These are phyloP conservation scores for Wallacemonas sp. DNA, from an alignment of 208 protist species.

Conservation along the genomic window DNA sequence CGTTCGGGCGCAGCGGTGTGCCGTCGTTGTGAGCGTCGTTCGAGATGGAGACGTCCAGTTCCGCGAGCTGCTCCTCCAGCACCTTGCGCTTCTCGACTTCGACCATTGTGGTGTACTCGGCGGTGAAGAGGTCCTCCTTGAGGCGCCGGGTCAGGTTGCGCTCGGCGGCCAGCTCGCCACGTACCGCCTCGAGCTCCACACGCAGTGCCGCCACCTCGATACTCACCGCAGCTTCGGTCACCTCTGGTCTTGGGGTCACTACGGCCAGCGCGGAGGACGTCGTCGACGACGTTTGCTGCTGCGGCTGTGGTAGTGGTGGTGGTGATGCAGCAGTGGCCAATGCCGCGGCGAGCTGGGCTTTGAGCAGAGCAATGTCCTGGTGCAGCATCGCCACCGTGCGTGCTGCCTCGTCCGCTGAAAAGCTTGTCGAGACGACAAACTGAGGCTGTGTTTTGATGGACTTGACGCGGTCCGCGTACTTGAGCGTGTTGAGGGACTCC, in stretches of 20 bases:
- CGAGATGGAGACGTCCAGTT: constrained; percentile 34
- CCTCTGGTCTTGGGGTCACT: background rate
- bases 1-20: constrained; percentile 23
- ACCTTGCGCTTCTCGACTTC: constrained; percentile 75
- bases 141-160: constrained; percentile 58
- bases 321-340: background rate
- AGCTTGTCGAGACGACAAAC: constrained; percentile 34
- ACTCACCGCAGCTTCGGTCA: background rate
- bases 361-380: constrained; percentile 57
- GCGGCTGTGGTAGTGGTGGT: constrained; percentile 1
- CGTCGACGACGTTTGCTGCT: background rate
- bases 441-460: constrained; percentile 90
- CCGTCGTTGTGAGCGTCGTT: no score
- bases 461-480: constrained; percentile 95
- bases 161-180: constrained; percentile 42
- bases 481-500: constrained; percentile 96
- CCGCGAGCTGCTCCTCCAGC: constrained; percentile 49
- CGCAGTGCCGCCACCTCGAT: background rate
- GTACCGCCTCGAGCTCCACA: constrained; percentile 21
- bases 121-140: constrained; percentile 82
- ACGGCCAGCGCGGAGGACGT: background rate
- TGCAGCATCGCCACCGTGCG: constrained; percentile 63
- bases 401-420: constrained; percentile 41
- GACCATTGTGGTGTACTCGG: constrained; percentile 81
- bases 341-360: constrained; percentile 33